These are phyloP conservation scores for Penicillium samsonianum DNA, from an alignment of 495 filamentous ascomycete genomes.

Conservation along the genomic window DNA sequence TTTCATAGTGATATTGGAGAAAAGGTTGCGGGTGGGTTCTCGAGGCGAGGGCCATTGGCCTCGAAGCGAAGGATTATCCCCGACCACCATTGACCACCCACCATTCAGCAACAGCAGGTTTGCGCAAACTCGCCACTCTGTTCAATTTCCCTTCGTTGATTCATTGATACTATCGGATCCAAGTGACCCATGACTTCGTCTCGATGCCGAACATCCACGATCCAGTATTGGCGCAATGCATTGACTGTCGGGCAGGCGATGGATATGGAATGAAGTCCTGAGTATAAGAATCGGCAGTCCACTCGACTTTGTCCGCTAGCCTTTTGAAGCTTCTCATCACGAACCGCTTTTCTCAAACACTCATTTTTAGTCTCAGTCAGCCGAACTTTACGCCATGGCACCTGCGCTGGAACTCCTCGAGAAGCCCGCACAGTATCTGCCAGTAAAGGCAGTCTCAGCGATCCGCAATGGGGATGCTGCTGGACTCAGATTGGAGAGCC, in stretches of 20 bases:
- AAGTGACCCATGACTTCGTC: not conserved
- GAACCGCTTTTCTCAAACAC: not conserved
- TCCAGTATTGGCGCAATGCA: not conserved
- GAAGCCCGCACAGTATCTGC: slow-evolving; percentile 7
- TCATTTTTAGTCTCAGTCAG: not conserved
- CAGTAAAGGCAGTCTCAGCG: slow-evolving; percentile 6
- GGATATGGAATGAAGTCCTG: not conserved
- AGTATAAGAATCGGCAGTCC: not conserved
- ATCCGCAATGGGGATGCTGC: not conserved
- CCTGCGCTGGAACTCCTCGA: slow-evolving; percentile 19
- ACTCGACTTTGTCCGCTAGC: no score
- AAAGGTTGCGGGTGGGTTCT: not conserved
- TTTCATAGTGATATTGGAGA: not conserved
- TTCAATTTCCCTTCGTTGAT: no score
- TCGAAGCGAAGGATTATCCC: slow-evolving; percentile 6
- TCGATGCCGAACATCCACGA: not conserved
- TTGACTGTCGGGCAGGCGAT: not conserved
- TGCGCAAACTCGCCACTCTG: no score
- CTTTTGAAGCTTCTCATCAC: no score
- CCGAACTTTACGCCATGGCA: slow-evolving; percentile 9
- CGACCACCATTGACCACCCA: not conserved
- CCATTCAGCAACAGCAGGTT: no score
- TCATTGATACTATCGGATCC: no score
- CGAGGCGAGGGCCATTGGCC: slow-evolving; percentile 10
- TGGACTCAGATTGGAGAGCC: not conserved